Base-by-base conservation (phyloP, 345 rosid genomes). In the Xanthoceras sorbifolium region DNA sequence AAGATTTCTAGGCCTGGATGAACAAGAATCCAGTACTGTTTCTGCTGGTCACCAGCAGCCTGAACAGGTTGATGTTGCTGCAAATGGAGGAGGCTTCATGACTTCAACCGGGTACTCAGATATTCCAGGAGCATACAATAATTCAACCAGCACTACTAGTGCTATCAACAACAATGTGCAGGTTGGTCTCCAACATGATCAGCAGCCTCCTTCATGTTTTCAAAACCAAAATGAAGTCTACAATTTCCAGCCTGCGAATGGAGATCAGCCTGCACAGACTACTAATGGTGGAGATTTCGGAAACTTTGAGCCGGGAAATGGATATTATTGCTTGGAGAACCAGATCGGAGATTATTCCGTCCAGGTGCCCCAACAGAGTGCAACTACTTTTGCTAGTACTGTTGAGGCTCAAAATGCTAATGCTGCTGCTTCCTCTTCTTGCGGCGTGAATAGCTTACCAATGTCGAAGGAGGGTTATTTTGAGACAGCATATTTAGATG, bases 401-500 rank as follows among this genome's bases (percentile, higher is more conserved):
- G 40, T 36, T 36, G 8, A 36, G 40, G 8, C 8, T 36, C 40
- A 6, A 36, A 36, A 36, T 36, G 40, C 40, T 9, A 36, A 1
- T 42, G 12, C 10, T 42, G 9, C 46, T 42, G 10, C 46, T 42
- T 9, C 46, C 46, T 42, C 46, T 42, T 42, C 23, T 71, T 14
- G 29, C 7, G 50, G 12, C n/a, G 26, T 3, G 48, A 71, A 12
- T 14, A 7, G 23, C 25, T 70, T 57, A 5, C 23, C 50, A 34
- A 52, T 9, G n/a, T 71, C 64, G 15, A 55, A 55, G 1, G 50
- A 5, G 22, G 40, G 36, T 7, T 71, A n/a, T 54, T 70, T 62
- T 9, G 64, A 36, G 14, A 55, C 74, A n/a, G 48, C 48, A n/a
- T 34, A 55, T 71, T 46, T 71, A 31, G 64, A 71, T 31, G 64